Base-by-base conservation (phyloP, 768 basidiomycete species). In the Boletus huronensis region DNA sequence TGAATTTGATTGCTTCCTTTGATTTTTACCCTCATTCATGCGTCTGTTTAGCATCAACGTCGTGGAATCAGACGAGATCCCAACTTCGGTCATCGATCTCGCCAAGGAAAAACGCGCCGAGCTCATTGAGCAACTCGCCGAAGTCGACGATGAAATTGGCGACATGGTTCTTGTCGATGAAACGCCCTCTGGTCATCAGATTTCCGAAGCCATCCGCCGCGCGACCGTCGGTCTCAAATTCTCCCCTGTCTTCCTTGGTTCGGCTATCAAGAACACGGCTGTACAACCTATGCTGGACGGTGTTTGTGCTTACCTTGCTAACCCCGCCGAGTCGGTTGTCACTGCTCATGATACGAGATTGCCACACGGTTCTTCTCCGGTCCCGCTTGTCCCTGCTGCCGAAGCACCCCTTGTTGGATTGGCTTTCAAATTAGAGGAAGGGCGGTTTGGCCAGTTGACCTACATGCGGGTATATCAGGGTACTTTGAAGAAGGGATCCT, bases 381-480 rank as follows among this genome's bases (percentile, higher is more conserved):
- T 97, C 7, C 79, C 85, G 0, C 81, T 98, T 17, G 77, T 79
- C 9, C 93, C 95, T 29, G 94, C 94, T 8, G 83, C 90, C 0
- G 80, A 84, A 28, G 91, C 91, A 0, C 92, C 95, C 4, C 78
- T 98, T 28, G 89, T 99, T 55, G 95, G 90, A 8, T 76, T 99
- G 47, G 97, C 97, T 13, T 99, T 99, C 82, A 99, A 99, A 76
- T 78, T 99, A 42, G 97, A 99, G 71, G 97, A 99, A 75, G 95
- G 96, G 5, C 81, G 91, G 23, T 99, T 91, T 67, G 97, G 97
- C 10, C 97, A 99, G 72, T 74, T 99, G 66, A 99, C 97, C 0
- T 99, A 99, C 71, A 94, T 99, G 85, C 79, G 97, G 19, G 90
- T 99, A 52, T 99, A 99, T 65, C 97, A 98, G 70, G 97, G 97